Conservation (phyloP, 495 filamentous ascomycete genomes). For the Baudoinia panamericana region DNA sequence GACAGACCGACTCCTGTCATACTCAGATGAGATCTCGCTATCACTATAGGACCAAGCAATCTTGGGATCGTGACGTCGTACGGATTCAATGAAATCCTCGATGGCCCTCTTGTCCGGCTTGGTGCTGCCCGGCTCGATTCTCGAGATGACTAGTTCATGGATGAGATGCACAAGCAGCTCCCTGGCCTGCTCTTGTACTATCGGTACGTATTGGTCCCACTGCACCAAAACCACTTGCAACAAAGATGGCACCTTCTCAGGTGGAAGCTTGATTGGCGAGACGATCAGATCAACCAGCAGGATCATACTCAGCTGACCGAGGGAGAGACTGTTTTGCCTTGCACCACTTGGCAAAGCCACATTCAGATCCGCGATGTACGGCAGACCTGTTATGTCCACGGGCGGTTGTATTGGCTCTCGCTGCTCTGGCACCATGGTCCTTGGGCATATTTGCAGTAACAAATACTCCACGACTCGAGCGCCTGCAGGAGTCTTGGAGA, state of each 20-base stretch:
- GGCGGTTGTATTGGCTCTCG: constrained; percentile 52
- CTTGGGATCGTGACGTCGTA: constrained; percentile 69
- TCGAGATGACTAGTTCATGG: constrained; percentile 88
- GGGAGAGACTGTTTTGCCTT: constrained; percentile 70
- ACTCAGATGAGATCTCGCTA: constrained; percentile 56
- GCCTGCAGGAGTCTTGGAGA: constrained; percentile 81
- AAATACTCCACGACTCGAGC: constrained; percentile 90
- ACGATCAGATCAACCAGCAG: constrained; percentile 94
- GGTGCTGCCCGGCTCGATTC: constrained; percentile 61
- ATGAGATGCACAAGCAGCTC: constrained; percentile 98
- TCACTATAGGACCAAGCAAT: constrained; percentile 94
- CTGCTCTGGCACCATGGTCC: constrained; percentile 77
- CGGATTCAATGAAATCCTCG: constrained; percentile 79
- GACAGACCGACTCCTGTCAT: constrained; percentile 56
- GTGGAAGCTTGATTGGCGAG: constrained; percentile 63
- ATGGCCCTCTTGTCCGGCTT: constrained; percentile 55
- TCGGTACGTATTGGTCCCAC: constrained; percentile 92
- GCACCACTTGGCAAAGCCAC: constrained; percentile 72
- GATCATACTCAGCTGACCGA: constrained; percentile 86
- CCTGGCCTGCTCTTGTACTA: constrained; percentile 90
- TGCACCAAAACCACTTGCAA: constrained; percentile 85
- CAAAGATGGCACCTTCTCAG: constrained; percentile 68
- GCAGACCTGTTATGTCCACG: constrained; percentile 58
- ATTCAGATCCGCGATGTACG: constrained; percentile 78
- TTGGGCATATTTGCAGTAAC: constrained; percentile 73